phyloP scores from a whole-genome alignment of 148 eudicot species.

The Beta vulgaris region DNA sequence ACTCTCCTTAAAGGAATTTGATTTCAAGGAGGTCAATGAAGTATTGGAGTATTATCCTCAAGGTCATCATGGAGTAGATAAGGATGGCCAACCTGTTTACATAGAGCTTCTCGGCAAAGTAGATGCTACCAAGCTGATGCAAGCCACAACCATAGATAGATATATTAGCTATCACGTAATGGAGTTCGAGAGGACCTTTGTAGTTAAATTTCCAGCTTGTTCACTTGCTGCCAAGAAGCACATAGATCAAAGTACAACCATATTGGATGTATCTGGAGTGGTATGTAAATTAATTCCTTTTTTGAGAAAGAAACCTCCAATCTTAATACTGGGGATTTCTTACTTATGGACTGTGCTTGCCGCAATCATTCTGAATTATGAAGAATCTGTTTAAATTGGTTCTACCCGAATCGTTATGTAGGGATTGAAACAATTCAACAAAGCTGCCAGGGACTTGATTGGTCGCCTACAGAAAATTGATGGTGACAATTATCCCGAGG shows the following conservation, averaged over 20 bases:
- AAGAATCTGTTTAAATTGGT: slow-evolving; percentile 6
- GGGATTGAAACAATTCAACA: slow-evolving; percentile 88
- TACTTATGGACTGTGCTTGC: slow-evolving; percentile 1
- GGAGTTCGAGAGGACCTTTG: slow-evolving; percentile 85
- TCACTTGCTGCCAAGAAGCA: slow-evolving; percentile 85
- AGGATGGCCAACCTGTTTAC: slow-evolving; percentile 92
- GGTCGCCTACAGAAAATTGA: slow-evolving; percentile 86
- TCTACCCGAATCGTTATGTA: slow-evolving; percentile 25
- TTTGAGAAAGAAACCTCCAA: not conserved
- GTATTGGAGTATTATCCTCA: slow-evolving; percentile 87
- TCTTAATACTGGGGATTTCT: not conserved
- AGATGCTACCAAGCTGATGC: slow-evolving; percentile 86
- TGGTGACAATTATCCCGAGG: slow-evolving; percentile 98
- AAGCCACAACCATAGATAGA: slow-evolving; percentile 83
- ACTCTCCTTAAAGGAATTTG: slow-evolving; percentile 63
- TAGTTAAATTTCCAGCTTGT: slow-evolving; percentile 84
- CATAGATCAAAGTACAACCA: slow-evolving; percentile 92
- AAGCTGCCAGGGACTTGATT: slow-evolving; percentile 82
- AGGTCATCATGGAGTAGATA: slow-evolving; percentile 94
- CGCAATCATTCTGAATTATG: not conserved
- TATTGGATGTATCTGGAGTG: slow-evolving; percentile 94
- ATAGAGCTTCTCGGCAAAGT: slow-evolving; percentile 93
- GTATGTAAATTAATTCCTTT: slow-evolving; percentile 44
- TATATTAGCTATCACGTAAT: slow-evolving; percentile 80
- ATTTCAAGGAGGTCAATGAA: slow-evolving; percentile 69